phyloP scores from a whole-genome alignment of 2,329 filamentous ascomycete genomes.

The Fusarium longipes region DNA sequence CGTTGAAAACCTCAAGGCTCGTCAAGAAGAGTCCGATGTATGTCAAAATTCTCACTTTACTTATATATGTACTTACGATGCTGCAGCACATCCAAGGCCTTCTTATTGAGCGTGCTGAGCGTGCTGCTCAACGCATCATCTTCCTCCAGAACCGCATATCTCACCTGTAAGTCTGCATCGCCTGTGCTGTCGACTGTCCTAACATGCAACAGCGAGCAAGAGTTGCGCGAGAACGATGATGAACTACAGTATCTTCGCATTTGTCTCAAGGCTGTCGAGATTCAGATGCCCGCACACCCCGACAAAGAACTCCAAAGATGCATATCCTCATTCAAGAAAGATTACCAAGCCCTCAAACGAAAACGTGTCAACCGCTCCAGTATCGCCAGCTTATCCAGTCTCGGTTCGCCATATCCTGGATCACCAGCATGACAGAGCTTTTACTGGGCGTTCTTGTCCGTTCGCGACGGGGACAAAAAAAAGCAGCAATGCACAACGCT shows the following conservation, averaged over 20 bases:
- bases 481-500: slow-evolving; percentile 29
- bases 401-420: slow-evolving; percentile 44
- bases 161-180: slow-evolving; percentile 61
- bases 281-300: slow-evolving; percentile 63
- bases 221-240: slow-evolving; percentile 67
- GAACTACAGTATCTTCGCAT: slow-evolving; percentile 72
- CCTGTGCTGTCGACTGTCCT: not conserved
- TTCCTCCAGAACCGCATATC: slow-evolving; percentile 68
- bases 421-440: slow-evolving; percentile 38
- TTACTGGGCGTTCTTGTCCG: not conserved
- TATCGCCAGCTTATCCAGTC: slow-evolving; percentile 45
- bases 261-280: slow-evolving; percentile 71
- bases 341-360: slow-evolving; percentile 64
- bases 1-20: slow-evolving; percentile 62
- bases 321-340: slow-evolving; percentile 70
- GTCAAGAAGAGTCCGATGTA: slow-evolving; percentile 71
- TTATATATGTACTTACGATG: slow-evolving; percentile 43
- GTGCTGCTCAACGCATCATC: slow-evolving; percentile 67
- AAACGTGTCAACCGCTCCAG: slow-evolving; percentile 53
- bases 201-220: slow-evolving; percentile 59
- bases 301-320: slow-evolving; percentile 68
- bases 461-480: slow-evolving; percentile 9
- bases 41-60: slow-evolving; percentile 37
- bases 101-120: slow-evolving; percentile 68
- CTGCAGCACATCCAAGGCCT: slow-evolving; percentile 69